These are phyloP conservation scores for Ophiostoma novo-ulmi DNA, from an alignment of 2,329 filamentous ascomycete genomes.

Conservation along the genomic window DNA sequence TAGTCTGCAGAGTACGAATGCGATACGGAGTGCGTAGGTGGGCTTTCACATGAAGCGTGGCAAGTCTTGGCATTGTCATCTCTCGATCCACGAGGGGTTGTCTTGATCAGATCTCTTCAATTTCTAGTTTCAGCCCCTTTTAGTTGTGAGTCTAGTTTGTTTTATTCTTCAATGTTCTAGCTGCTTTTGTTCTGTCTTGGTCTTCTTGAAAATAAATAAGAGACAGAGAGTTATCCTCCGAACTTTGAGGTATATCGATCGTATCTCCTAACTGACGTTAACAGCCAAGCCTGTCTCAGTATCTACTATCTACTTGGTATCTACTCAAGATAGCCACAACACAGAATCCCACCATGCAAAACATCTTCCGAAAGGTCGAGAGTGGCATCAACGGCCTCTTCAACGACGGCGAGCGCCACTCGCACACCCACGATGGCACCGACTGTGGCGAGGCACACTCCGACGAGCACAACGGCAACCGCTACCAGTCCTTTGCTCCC, in stretches of 20 bases:
- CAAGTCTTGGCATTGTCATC: not conserved
- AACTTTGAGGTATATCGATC: not conserved
- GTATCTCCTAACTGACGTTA: not conserved
- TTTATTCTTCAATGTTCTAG: not conserved
- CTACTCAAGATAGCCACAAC: not conserved
- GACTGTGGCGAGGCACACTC: slow-evolving; percentile 41
- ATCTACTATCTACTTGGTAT: not conserved
- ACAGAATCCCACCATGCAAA: slow-evolving; percentile 34
- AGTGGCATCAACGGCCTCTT: slow-evolving; percentile 39
- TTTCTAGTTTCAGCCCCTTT: slow-evolving; percentile 4
- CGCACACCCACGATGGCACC: slow-evolving; percentile 43
- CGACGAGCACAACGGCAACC: slow-evolving; percentile 44
- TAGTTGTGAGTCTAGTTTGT: not conserved
- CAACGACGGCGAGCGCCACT: slow-evolving; percentile 39
- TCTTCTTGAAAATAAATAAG: too few species aligned
- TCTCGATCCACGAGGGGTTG: not conserved
- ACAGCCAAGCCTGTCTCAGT: not conserved
- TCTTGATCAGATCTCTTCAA: not conserved
- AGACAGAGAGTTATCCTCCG: not conserved
- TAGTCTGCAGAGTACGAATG: not conserved
- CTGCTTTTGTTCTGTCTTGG: not conserved
- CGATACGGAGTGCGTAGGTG: not conserved
- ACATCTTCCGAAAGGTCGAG: slow-evolving; percentile 44
- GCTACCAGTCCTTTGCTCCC: slow-evolving; percentile 66
- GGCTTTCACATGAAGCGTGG: slow-evolving; percentile 4